phyloP scores from a whole-genome alignment of 1,284 basidiomycete species.

The Crucibulum parvulum region DNA sequence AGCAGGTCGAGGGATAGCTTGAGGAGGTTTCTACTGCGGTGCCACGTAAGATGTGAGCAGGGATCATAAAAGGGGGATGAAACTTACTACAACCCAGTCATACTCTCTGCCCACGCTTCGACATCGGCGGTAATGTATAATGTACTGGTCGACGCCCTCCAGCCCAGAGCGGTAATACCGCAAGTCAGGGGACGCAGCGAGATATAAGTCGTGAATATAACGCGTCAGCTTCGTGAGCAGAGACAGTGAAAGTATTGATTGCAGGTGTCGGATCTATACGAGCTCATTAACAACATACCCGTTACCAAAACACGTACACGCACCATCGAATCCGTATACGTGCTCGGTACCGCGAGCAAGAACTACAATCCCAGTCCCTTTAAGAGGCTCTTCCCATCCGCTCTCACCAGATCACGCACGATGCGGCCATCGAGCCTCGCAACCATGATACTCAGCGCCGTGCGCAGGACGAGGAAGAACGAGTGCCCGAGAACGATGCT shows the following conservation, averaged over 20 bases:
- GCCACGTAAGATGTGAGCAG: neutral
- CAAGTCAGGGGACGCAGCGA: constrained; percentile 73
- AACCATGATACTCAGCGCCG: constrained; percentile 87
- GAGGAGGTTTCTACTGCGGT: constrained; percentile 73
- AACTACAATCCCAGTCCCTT: constrained; percentile 91
- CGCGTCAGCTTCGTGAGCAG: constrained; percentile 90
- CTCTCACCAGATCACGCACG: constrained; percentile 85
- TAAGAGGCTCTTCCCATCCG: constrained; percentile 86
- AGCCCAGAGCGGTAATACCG: constrained; percentile 78
- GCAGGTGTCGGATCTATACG: constrained; percentile 73
- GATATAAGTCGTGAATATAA: constrained; percentile 87
- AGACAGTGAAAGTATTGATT: constrained; percentile 87
- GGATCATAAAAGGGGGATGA: neutral
- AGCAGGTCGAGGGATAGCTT: constrained; percentile 93
- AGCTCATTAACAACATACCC: no score
- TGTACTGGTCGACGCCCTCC: constrained; percentile 88
- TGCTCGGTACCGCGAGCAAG: constrained; percentile 88
- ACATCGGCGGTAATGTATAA: constrained; percentile 97
- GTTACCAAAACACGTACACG: constrained; percentile 9
- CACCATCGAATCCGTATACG: constrained; percentile 96
- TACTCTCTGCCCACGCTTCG: constrained; percentile 88
- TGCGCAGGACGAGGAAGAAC: constrained; percentile 87
- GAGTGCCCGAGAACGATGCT: constrained; percentile 85
- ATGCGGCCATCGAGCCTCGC: constrained; percentile 91
- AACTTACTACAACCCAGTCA: constrained; percentile 88